These are phyloP conservation scores for Aspergillus sergii DNA, from an alignment of 2,329 filamentous ascomycete species.

Conservation along the genomic window DNA sequence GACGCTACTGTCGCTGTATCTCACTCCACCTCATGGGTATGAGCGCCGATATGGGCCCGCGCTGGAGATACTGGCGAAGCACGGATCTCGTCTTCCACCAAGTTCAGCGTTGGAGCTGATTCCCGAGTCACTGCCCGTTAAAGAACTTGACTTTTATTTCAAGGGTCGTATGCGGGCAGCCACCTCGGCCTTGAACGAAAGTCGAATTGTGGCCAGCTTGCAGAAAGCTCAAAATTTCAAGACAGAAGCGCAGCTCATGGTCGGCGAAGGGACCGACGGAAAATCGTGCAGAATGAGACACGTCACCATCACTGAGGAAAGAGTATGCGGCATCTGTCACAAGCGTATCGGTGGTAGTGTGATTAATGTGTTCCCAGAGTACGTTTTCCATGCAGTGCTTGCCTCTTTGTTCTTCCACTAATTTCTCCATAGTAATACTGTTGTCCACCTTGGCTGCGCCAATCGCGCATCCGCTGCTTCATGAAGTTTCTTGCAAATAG, in stretches of 20 bases:
- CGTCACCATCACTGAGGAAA: slow-evolving; percentile 83
- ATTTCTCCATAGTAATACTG: slow-evolving; percentile 49
- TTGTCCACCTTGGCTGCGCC: slow-evolving; percentile 81
- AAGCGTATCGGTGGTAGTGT: slow-evolving; percentile 91
- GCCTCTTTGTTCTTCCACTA: slow-evolving; percentile 15
- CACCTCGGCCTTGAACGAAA: slow-evolving; percentile 79
- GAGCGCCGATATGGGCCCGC: slow-evolving; percentile 75
- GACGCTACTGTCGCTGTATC: slow-evolving; percentile 83
- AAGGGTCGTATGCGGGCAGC: slow-evolving; percentile 83
- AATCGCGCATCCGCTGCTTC: slow-evolving; percentile 42
- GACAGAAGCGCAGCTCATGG: slow-evolving; percentile 70
- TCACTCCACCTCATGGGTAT: slow-evolving; percentile 75
- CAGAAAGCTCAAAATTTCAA: slow-evolving; percentile 78
- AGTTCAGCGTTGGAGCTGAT: slow-evolving; percentile 84
- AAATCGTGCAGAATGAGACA: slow-evolving; percentile 64
- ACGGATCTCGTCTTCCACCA: slow-evolving; percentile 88
- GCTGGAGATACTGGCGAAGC: slow-evolving; percentile 82
- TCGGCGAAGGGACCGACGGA: slow-evolving; percentile 64
- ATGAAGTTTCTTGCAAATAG: slow-evolving; percentile 24
- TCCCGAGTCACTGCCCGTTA: slow-evolving; percentile 75
- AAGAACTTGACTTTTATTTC: slow-evolving; percentile 87
- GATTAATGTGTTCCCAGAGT: slow-evolving; percentile 85
- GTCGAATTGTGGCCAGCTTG: slow-evolving; percentile 74
- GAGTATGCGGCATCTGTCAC: slow-evolving; percentile 88
- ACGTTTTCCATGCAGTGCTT: slow-evolving; percentile 40